Evolutionary conservation across 768 basidiomycete species (phyloP), one percentile per base, ranked within the genome.

Genomic region (Mycena polygramma): DNA sequence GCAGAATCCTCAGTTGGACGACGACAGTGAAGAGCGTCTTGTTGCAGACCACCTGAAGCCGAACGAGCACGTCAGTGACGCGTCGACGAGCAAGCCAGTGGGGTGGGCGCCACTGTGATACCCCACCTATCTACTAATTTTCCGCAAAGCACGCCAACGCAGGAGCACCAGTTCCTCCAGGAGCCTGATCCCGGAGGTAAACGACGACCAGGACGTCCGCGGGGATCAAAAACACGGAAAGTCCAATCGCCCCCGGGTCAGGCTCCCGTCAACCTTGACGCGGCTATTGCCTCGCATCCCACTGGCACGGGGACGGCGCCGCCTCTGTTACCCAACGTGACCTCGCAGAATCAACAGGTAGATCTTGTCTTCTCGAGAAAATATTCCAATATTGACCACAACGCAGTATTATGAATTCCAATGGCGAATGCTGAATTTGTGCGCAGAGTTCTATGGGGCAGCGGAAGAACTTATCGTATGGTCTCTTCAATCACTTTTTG

Each of bases 401-500:
- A 7, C 6, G 51, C 20, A 73, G 72, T 94, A 93, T 78, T 93
- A 93, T 79, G 92, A 94, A 76, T 94, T 94, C 75, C 93, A 94
- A 77, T 94, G 93, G 93, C 89, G 92, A 63, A 89, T 94, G 48
- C 79, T 94, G 66, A 93, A 93, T 75, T 82, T 95, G 48, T 95
- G 93, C 79, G 90, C 92, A 1, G 94, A 95, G 77, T 95, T 95
- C 77, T 95, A 95, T 80, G 91, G 89, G 35, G 93, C 93, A 8
- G 93, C 93, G 20, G 93, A 94, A 79, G 93, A 95, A 79, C 87
- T 95, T 54, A 86, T 95, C 68, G 93, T 94, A 79, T 79, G 92
- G 88, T 45, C 22, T 36, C 43, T 59, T 57, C 68, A 48, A 57
- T 54, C 35, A 66, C 45, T 53, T 69, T 66, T 67, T 58, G 72